phyloP scores from a whole-genome alignment of 2,329 filamentous ascomycete genomes.

The Xylaria digitata region DNA sequence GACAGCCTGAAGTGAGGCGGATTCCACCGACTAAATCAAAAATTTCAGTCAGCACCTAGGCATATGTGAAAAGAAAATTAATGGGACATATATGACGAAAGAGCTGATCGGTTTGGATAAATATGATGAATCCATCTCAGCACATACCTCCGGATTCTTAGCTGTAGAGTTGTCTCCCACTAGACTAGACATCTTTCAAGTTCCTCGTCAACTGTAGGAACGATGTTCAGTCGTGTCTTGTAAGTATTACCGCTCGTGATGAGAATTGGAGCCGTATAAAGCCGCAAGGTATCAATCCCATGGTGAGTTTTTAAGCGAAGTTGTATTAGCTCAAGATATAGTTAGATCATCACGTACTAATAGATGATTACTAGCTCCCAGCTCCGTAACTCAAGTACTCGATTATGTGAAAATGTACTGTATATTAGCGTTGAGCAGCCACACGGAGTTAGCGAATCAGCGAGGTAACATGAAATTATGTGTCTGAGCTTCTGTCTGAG shows the following conservation, averaged over 20 bases:
- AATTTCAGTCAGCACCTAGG: conserved; percentile 6
- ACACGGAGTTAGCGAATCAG: conserved; percentile 24
- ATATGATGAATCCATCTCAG: not conserved
- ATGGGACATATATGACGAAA: not conserved
- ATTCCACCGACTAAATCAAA: conserved; percentile 43
- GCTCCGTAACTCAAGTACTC: not conserved
- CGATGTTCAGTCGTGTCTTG: not conserved
- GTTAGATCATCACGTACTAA: not conserved
- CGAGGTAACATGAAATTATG: conserved; percentile 22
- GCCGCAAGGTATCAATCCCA: not conserved
- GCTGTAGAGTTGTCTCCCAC: conserved; percentile 2
- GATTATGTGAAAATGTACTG: not conserved
- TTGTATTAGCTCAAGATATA: not conserved
- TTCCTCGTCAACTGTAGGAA: conserved; percentile 7
- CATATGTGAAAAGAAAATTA: not conserved
- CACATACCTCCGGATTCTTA: conserved; percentile 30
- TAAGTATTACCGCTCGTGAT: not conserved
- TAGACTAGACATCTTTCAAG: not conserved
- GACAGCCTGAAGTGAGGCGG: conserved; percentile 47
- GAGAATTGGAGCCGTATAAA: not conserved
- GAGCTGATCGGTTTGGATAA: not conserved
- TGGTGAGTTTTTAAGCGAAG: not conserved
- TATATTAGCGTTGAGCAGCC: not conserved
- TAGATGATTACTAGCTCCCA: too few relatives aligned
- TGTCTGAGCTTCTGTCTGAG: conserved; percentile 18